These are phyloP conservation scores for Fusarium hostae DNA, from an alignment of 2,329 filamentous ascomycete genomes.

Conservation along the genomic window DNA sequence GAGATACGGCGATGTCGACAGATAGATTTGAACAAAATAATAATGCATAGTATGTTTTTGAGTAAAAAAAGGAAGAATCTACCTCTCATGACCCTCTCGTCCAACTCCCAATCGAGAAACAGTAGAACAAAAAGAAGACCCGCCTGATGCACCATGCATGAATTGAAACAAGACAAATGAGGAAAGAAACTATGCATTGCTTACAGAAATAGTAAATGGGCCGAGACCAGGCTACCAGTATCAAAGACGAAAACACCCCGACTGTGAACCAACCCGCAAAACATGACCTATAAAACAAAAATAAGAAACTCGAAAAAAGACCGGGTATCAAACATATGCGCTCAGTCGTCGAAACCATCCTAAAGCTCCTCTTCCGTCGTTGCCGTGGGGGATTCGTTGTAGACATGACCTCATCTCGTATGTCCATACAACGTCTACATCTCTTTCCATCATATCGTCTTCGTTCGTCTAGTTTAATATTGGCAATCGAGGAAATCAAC, in stretches of 20 bases:
- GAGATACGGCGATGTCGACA: background rate
- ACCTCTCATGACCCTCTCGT: slow-evolving; percentile 12
- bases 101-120: slow-evolving; percentile 36
- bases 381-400: slow-evolving; percentile 15
- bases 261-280: slow-evolving; percentile 30
- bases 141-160: slow-evolving; percentile 33
- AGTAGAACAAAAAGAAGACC: slow-evolving; percentile 17
- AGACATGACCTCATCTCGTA: slow-evolving; percentile 9
- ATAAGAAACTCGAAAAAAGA: slow-evolving; percentile 20
- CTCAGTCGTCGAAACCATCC: slow-evolving; percentile 32
- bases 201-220: slow-evolving; percentile 7
- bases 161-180: background rate
- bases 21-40: background rate
- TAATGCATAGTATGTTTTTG: slow-evolving; percentile 13
- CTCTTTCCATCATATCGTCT: slow-evolving; percentile 5
- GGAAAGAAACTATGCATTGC: slow-evolving; percentile 10
- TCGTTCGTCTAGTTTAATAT: background rate
- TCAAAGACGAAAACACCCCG: slow-evolving; percentile 23
- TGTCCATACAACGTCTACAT: slow-evolving; percentile 23
- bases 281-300: slow-evolving; percentile 26
- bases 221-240: slow-evolving; percentile 8
- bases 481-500: slow-evolving; percentile 32
- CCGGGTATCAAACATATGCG: slow-evolving; percentile 45
- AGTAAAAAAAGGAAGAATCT: background rate
- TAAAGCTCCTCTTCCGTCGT: slow-evolving; percentile 24